Base-by-base conservation (phyloP, 768 basidiomycete species). In the Rhodotorula toruloides region DNA sequence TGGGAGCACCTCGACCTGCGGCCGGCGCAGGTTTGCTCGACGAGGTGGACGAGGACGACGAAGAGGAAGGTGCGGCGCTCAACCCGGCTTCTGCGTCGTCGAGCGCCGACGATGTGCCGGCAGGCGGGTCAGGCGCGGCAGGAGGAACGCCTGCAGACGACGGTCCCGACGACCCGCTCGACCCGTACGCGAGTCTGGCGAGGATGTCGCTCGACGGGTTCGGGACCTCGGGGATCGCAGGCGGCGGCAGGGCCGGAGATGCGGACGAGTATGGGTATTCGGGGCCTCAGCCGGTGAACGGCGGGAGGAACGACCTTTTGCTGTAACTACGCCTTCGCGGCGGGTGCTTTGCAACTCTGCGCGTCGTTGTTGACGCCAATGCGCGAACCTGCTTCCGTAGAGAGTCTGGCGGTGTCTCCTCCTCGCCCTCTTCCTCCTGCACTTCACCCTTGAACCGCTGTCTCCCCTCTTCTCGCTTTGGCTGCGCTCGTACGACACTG, bases 121-220 rank as follows among this genome's bases (percentile, higher is more conserved):
- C 49, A n/a, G 14, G 52, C 34, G 37, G 44, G 10, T 39, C 56
- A 42, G 5, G 21, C 25, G 17, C 34, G 32, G 16, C 9, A 9
- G 39, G 32, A 36, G 2, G 3, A 13, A 4, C 47, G 16, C 21
- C 27, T 14, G 32, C 25, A 9, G 25, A 31, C 34, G 49, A 43
- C 31, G 50, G 16, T 19, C 14, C 46, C 22, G 63, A 58, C 3
- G 64, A 70, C 17, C 34, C 65, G 54, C 32, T 71, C 21, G 70
- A 71, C 29, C 70, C 70, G 27, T 71, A 71, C 36, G 65, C 70
- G 39, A 61, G 59, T 25, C 27, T 71, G n/a, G 70, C 70, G 32
- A 17, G 70, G 29, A 53, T 71, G 58, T 22, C 19, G 12, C 29
- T 32, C 40, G 36, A 32, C 40, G 11, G 32, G 4, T 29, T 27